These are phyloP conservation scores for Melanopsichium pennsylvanicum DNA, from an alignment of 1,284 basidiomycete genomes.

Conservation along the genomic window DNA sequence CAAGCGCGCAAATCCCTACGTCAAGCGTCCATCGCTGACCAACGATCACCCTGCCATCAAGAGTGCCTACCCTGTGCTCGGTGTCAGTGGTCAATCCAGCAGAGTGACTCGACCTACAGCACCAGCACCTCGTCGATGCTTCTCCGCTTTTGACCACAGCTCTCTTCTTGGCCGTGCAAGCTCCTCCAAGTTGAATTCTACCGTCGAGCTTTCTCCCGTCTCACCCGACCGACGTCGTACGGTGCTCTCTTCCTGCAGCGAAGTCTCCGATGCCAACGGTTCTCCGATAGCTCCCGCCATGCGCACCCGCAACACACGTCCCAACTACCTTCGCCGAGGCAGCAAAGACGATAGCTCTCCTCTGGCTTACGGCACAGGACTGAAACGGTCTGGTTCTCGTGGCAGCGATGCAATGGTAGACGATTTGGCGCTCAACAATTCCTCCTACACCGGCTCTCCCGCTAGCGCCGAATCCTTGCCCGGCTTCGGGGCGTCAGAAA, in stretches of 20 bases:
- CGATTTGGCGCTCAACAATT: slow-evolving; percentile 33
- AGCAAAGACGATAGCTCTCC: slow-evolving; percentile 61
- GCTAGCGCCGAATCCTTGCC: slow-evolving; percentile 47
- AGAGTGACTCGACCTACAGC: slow-evolving; percentile 34
- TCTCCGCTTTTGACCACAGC: slow-evolving; percentile 47
- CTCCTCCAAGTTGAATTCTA: slow-evolving; percentile 11
- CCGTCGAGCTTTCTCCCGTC: slow-evolving; percentile 10
- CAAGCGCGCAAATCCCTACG: slow-evolving; percentile 55
- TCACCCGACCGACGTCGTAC: slow-evolving; percentile 36
- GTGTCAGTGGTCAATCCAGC: slow-evolving; percentile 24
- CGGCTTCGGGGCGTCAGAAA: slow-evolving; percentile 61
- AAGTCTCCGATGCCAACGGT: slow-evolving; percentile 45
- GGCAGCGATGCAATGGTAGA: slow-evolving; percentile 34
- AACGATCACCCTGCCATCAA: slow-evolving; percentile 20
- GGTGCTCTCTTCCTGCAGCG: slow-evolving; percentile 14
- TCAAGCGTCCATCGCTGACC: slow-evolving; percentile 42
- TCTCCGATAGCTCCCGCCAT: slow-evolving; percentile 46
- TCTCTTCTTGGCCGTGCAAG: slow-evolving; percentile 8
- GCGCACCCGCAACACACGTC: slow-evolving; percentile 15
- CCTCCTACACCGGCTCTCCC: slow-evolving; percentile 20
- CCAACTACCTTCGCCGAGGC: slow-evolving; percentile 34
- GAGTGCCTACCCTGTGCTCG: slow-evolving; percentile 49
- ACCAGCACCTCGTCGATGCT: slow-evolving; percentile 48
- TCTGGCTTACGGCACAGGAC: slow-evolving; percentile 53
- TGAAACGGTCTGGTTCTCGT: slow-evolving; percentile 40